Evolutionary conservation across 2,329 filamentous ascomycete species (phyloP).

Genomic region (Penicillium verrucosum): DNA sequence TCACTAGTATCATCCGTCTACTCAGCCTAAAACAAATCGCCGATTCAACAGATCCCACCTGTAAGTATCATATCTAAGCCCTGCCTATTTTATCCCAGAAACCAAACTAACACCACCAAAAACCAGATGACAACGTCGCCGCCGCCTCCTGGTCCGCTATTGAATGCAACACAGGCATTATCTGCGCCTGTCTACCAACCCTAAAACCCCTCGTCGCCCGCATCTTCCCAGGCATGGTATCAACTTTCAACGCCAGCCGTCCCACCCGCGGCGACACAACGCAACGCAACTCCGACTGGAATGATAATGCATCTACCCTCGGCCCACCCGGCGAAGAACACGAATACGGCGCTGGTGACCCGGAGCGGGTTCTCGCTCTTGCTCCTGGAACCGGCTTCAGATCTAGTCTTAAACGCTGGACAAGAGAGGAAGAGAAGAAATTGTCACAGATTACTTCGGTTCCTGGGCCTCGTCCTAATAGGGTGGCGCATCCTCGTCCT

Average conservation of each 20-base stretch:
- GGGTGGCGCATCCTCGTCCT: neutral
- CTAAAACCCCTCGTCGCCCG: conserved; percentile 36
- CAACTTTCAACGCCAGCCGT: conserved; percentile 22
- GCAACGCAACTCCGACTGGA: conserved; percentile 26
- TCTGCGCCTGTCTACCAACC: conserved; percentile 43
- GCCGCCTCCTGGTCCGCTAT: conserved; percentile 40
- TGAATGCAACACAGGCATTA: conserved; percentile 42
- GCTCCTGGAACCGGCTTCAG: conserved; percentile 12
- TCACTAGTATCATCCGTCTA: conserved; percentile 37
- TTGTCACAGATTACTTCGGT: conserved; percentile 4
- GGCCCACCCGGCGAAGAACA: conserved; percentile 29
- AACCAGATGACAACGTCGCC: conserved; percentile 33
- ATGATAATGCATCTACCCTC: conserved; percentile 27
- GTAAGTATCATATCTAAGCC: conserved; percentile 17
- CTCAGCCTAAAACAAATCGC: conserved; percentile 32
- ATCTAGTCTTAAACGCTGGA: conserved; percentile 13
- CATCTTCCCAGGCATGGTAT: conserved; percentile 30
- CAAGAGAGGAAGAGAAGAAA: conserved; percentile 14
- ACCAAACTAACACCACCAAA: conserved; percentile 4
- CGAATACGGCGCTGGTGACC: conserved; percentile 26
- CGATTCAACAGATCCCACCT: conserved; percentile 35
- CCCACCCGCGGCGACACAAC: conserved; percentile 17
- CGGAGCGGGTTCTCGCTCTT: conserved; percentile 25
- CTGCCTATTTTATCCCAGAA: neutral
- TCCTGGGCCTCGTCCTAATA: neutral